A percentile compares a stretch with the other conserved stretches of the same genome.
Conservation (phyloP, 2,329 filamentous ascomycete genomes). For the Fusarium luffae region DNA sequence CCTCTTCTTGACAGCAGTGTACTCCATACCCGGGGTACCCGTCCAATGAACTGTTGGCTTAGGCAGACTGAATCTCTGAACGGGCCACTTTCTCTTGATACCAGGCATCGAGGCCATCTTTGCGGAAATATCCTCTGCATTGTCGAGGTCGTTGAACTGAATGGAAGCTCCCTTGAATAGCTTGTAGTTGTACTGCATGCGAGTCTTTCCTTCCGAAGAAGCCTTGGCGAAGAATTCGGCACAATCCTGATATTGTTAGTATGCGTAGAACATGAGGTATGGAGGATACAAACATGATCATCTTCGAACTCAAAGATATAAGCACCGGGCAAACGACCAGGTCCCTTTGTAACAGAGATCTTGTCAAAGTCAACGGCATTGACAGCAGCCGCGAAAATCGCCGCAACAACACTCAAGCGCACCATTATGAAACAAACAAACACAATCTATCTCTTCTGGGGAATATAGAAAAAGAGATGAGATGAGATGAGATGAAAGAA, state of each 20-base stretch:
- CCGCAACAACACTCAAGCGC: slow-evolving; percentile 48
- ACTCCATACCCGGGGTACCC: slow-evolving; percentile 49
- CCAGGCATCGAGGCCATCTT: slow-evolving; percentile 56
- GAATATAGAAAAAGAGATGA: neutral
- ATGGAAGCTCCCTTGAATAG: slow-evolving; percentile 67
- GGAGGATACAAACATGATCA: slow-evolving; percentile 53
- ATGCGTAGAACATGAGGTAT: fast-evolving
- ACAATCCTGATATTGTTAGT: slow-evolving; percentile 25
- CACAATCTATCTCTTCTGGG: slow-evolving; percentile 9
- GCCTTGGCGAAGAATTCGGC: slow-evolving; percentile 33
- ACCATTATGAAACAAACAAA: slow-evolving; percentile 49
- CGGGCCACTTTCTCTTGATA: slow-evolving; percentile 63
- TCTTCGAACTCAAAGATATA: slow-evolving; percentile 67
- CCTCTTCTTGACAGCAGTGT: slow-evolving; percentile 34
- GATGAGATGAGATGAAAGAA: neutral
- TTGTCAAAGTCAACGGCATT: slow-evolving; percentile 46
- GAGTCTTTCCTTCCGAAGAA: slow-evolving; percentile 53
- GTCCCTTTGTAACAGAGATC: slow-evolving; percentile 33
- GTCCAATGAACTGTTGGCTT: slow-evolving; percentile 54
- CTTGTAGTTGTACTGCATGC: slow-evolving; percentile 61
- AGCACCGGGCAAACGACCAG: slow-evolving; percentile 55
- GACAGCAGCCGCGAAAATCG: slow-evolving; percentile 51
- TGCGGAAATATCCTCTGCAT: slow-evolving; percentile 55
- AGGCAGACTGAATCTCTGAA: slow-evolving; percentile 58
- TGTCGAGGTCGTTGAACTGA: slow-evolving; percentile 60